A percentile compares a stretch with the other conserved stretches of the same genome.
phyloP scores from a whole-genome alignment of 331 rosid species.

The Cydonia oblonga region DNA sequence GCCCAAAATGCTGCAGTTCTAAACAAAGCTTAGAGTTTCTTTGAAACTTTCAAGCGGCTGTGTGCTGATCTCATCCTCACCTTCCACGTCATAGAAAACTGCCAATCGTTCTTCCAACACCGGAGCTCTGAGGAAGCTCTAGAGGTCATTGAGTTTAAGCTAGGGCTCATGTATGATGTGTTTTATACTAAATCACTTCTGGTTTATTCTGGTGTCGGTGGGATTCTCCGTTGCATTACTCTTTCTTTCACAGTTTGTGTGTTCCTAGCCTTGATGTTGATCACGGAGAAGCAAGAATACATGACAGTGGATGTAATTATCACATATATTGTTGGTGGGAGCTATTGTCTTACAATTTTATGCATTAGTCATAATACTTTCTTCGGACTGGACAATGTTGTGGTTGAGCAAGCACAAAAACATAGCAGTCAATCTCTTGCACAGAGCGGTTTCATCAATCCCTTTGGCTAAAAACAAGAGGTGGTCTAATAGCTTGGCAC shows the following conservation, averaged over 20 bases:
- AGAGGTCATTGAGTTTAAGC: slow-evolving; percentile 30
- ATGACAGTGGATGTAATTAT: neutral
- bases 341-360: neutral
- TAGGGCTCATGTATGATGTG: slow-evolving; percentile 30
- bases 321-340: neutral
- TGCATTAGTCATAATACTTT: neutral
- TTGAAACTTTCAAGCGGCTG: slow-evolving; percentile 17
- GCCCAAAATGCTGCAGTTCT: neutral
- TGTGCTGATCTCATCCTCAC: slow-evolving; percentile 29
- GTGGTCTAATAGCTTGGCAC: slow-evolving; percentile 24
- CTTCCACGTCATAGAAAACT: slow-evolving; percentile 3
- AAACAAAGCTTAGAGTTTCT: slow-evolving; percentile 16
- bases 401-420: neutral
- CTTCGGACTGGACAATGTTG: neutral
- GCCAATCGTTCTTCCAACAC: slow-evolving; percentile 8
- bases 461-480: neutral
- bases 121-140: neutral
- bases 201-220: slow-evolving; percentile 1
- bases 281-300: neutral
- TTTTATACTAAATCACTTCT: slow-evolving; percentile 25
- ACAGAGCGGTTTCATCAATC: neutral
- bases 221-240: neutral
- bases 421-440: neutral
- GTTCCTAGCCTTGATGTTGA: neutral
- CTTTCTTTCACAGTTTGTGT: neutral